A percentile compares a stretch with the other conserved stretches of the same genome.
Evolutionary conservation across 129 eudicot genomes (phyloP).

Genomic region (Centrapalus pauciflorus): DNA sequence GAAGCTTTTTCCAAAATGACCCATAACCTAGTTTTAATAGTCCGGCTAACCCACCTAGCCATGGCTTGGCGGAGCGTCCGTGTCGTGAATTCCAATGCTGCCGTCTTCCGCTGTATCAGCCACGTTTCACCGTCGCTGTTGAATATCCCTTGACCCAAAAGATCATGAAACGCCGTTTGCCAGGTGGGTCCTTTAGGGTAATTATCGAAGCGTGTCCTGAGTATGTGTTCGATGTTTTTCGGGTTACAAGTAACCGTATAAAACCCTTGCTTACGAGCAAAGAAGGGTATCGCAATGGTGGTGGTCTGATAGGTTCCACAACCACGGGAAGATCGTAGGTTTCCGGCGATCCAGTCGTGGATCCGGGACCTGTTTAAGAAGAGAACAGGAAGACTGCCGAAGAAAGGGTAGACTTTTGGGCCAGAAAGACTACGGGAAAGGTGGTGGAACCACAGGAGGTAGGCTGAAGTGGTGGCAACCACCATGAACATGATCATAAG

Average conservation of each 20-base stretch:
- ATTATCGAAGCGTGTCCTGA: constrained; percentile 66
- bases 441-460: constrained; percentile 65
- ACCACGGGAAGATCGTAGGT: constrained; percentile 35
- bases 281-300: constrained; percentile 65
- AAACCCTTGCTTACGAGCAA: constrained; percentile 72
- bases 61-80: constrained; percentile 85
- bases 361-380: constrained; percentile 53
- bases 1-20: constrained; percentile 51
- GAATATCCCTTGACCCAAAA: constrained; percentile 76
- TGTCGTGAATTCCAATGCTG: constrained; percentile 80
- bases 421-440: constrained; percentile 50
- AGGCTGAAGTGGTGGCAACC: constrained; percentile 48
- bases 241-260: constrained; percentile 84
- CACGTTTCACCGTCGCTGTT: constrained; percentile 85
- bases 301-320: constrained; percentile 75
- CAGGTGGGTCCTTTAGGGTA: constrained; percentile 86
- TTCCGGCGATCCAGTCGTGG: constrained; percentile 79
- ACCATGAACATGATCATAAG: constrained; percentile 32
- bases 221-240: constrained; percentile 70
- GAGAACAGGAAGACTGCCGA: constrained; percentile 65
- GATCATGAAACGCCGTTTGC: constrained; percentile 86
- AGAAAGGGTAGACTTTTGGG: constrained; percentile 56
- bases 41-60: constrained; percentile 85
- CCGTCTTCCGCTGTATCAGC: constrained; percentile 78
- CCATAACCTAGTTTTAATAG: constrained; percentile 67